Base-by-base conservation (phyloP, 2,329 filamentous ascomycete species). In the Talaromyces sp. region DNA sequence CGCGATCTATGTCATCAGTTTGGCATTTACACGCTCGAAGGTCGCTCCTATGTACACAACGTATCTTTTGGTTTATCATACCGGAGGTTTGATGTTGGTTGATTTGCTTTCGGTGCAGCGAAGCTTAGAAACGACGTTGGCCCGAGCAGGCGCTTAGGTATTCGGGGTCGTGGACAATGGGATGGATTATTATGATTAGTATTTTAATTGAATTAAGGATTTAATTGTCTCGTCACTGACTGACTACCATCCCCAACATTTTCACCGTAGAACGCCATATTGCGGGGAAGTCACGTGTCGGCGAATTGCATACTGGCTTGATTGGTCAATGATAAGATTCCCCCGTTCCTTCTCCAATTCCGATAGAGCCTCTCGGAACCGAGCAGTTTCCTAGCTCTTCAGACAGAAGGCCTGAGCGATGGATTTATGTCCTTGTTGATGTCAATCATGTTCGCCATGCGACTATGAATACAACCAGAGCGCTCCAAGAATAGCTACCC, bases 81-180 rank as follows among this genome's bases (percentile, higher is more conserved):
- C 41, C 22, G 64, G 59, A 33, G 59, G 64, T 54, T 62, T 62
- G 52, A 64, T 64, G 62, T 64, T 54, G 35, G 31, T 61, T 39
- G 22, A 58, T 62, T 52, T 62, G 59, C 64, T 43, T 65, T 50
- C 43, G 64, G 50, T 62, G 60, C 59, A 27, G 41, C 27, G 41
- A 37, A 50, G 48, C 8, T 56, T 65, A 56, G 50, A 57, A 39
- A 39, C 48, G 16, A 62, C 59, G 47, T 41, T 56, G 14, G 19
- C 19, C 48, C 45, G 45, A 54, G 39, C 60, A 63, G 64, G 64
- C 64, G 64, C 64, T 60, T 60, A 60, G 60, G 65, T 57, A 48
- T 63, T 57, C 16, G 48, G 39, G 50, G 10, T 27, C 39, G 43
- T 56, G 61, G 50, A 63, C 31, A 54, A 54, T 54, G 41, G 60